These are phyloP conservation scores for Zymoseptoria tritici DNA, from an alignment of 2,329 filamentous ascomycete genomes.

Conservation along the genomic window DNA sequence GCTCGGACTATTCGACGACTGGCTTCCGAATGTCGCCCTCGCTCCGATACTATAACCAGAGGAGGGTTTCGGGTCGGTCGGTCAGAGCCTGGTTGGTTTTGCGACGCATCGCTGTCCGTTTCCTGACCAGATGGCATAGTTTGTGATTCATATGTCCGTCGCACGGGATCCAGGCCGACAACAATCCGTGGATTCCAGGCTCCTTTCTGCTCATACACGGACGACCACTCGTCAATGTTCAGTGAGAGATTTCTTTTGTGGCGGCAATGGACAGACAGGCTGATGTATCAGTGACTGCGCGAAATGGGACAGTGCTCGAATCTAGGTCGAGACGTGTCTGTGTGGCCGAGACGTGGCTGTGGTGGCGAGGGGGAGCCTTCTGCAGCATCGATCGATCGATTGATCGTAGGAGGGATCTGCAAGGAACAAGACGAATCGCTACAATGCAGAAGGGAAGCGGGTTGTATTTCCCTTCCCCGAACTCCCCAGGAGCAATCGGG, in stretches of 20 bases:
- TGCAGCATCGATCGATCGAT: not conserved
- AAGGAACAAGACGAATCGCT: not conserved
- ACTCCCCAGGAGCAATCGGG: too few relatives aligned
- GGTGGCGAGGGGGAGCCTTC: not conserved
- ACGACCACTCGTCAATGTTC: not conserved
- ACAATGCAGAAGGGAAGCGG: not conserved
- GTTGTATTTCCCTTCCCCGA: not conserved
- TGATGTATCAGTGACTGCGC: not conserved
- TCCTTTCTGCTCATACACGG: not conserved
- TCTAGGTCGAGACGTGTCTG: not conserved
- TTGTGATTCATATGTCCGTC: not conserved
- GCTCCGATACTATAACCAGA: conserved; percentile 29
- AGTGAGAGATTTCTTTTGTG: too few relatives aligned
- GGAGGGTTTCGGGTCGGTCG: conserved; percentile 16
- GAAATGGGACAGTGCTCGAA: not conserved
- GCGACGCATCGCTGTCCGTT: conserved; percentile 4
- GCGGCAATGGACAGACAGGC: too few relatives aligned
- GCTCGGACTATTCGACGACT: conserved; percentile 28
- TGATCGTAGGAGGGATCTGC: not conserved
- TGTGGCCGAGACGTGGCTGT: not conserved
- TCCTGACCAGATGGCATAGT: conserved; percentile 11
- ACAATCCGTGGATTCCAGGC: not conserved
- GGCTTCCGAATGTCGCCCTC: conserved; percentile 25
- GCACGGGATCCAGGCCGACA: not conserved
- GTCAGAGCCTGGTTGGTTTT: not conserved